Conservation (phyloP, 2,329 filamentous ascomycete genomes). For the Pseudonectria buxi region DNA sequence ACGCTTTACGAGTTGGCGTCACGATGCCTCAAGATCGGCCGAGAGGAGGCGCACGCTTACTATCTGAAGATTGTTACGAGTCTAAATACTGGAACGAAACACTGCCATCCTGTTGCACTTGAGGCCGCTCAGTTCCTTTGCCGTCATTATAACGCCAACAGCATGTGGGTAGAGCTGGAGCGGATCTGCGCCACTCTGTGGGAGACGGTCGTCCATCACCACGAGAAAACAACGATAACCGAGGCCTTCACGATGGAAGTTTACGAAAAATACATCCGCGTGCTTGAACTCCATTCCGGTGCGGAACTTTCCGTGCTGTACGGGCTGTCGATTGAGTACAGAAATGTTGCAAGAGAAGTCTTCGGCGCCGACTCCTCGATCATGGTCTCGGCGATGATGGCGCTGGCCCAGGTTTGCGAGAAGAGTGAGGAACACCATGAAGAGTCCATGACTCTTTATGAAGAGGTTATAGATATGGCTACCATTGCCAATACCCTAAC, state of each 20-base stretch:
- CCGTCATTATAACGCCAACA: slow-evolving; percentile 36
- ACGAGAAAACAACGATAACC: slow-evolving; percentile 29
- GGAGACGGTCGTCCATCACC: slow-evolving; percentile 32
- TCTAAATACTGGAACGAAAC: slow-evolving; percentile 23
- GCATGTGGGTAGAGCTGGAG: slow-evolving; percentile 39
- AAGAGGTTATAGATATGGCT: slow-evolving; percentile 35
- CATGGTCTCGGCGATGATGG: slow-evolving; percentile 26
- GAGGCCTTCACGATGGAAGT: slow-evolving; percentile 35
- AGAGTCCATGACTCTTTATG: slow-evolving; percentile 40
- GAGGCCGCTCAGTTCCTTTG: slow-evolving; percentile 39
- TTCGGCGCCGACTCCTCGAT: slow-evolving; percentile 24
- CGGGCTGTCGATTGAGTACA: slow-evolving; percentile 41
- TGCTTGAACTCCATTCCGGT: slow-evolving; percentile 37
- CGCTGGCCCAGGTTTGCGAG: slow-evolving; percentile 40
- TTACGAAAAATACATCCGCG: slow-evolving; percentile 38
- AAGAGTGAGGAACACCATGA: slow-evolving; percentile 34
- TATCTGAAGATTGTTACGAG: slow-evolving; percentile 32
- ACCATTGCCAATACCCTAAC: slow-evolving; percentile 28
- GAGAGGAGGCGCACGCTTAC: slow-evolving; percentile 28
- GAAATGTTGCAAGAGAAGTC: slow-evolving; percentile 35
- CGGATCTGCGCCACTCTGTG: slow-evolving; percentile 39
- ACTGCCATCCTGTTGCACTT: slow-evolving; percentile 35
- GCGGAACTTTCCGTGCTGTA: slow-evolving; percentile 35
- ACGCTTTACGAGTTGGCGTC: slow-evolving; percentile 23
- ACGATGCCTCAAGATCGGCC: slow-evolving; percentile 18